Evolutionary conservation across 768 basidiomycete species (phyloP).

Genomic region (Hericium erinaceus): DNA sequence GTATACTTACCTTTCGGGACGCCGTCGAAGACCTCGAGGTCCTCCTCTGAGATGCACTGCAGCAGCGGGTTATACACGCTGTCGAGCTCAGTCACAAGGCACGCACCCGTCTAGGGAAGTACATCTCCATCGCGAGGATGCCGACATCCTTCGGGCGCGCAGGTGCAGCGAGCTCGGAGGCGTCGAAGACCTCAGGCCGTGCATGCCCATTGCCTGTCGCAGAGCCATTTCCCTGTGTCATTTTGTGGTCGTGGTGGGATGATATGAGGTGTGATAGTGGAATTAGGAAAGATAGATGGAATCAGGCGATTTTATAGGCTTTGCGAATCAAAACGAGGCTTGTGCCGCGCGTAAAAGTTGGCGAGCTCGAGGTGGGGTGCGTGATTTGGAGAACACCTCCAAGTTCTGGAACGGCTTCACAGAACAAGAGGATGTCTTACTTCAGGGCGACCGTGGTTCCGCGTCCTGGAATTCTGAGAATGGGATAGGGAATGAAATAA

Average conservation of each 20-base stretch:
- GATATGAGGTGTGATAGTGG: not conserved
- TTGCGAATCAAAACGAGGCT: no score
- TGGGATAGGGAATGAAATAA: no score
- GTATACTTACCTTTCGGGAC: conserved; percentile 96
- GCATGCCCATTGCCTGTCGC: not conserved
- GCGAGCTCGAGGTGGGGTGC: no score
- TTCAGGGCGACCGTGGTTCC: no score
- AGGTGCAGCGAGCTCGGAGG: not conserved
- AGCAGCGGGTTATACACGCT: not conserved
- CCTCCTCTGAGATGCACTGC: conserved; percentile 90
- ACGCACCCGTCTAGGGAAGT: not conserved
- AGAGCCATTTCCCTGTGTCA: conserved; percentile 10
- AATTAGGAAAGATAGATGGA: not conserved
- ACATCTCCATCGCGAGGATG: conserved; percentile 1
- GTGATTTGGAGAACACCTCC: no score
- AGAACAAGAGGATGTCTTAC: no score
- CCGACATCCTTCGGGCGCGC: conserved; percentile 1
- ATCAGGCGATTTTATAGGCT: not conserved
- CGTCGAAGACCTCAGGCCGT: not conserved
- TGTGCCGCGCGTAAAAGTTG: no score
- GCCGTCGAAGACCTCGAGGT: conserved; percentile 89
- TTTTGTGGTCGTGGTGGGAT: not conserved
- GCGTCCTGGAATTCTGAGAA: no score
- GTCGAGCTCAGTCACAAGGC: not conserved
- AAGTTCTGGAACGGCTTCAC: no score